Base-by-base conservation (phyloP, 129 eudicot species). In the Centella asiatica region DNA sequence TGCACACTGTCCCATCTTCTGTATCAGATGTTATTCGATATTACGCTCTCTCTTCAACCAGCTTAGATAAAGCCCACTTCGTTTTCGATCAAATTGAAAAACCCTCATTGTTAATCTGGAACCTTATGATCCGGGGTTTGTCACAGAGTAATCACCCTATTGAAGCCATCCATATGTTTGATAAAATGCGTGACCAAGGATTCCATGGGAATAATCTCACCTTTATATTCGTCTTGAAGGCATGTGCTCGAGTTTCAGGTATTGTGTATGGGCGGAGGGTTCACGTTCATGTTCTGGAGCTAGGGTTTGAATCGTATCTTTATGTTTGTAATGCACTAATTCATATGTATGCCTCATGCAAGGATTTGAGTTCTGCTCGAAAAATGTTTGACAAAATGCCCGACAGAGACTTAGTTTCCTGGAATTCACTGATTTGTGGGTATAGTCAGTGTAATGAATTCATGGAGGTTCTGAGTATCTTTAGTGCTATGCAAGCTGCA, bases 101-200 rank as follows among this genome's bases (percentile, higher is more conserved):
- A 40, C 93, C 95, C 78, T 76, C 80, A 1, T 69, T 81, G 68
- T 71, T 72, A 4, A 66, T 70, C 71, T 87, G 83, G 82, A 78
- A 84, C 67, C 55, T 64, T 60, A 57, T 81, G 78, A 76, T 87
- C 29, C 75, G 76, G 39, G 76, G 75, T 29, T 55, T 57, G 18
- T 53, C 84, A 11, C 66, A 65, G 45, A 66, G 83, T 26, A 66
- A 72, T 39, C 67, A 26, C 9, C 86, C 89, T 37, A 31, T 27
- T 56, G 67, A 62, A 23, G 86, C 94, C 26, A 74, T 84, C 58
- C 36, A 71, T 5, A 2, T 84, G 78, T 87, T 76, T 36, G 79
- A 81, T 28, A 17, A 74, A 73, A 76, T 87, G 93, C 85, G 85
- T 15, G 56, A 59, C 66, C 62, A 14, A 39, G 85, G 88, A 62